phyloP scores from a whole-genome alignment of 495 filamentous ascomycete genomes.

The Penicillium egyptiacum region DNA sequence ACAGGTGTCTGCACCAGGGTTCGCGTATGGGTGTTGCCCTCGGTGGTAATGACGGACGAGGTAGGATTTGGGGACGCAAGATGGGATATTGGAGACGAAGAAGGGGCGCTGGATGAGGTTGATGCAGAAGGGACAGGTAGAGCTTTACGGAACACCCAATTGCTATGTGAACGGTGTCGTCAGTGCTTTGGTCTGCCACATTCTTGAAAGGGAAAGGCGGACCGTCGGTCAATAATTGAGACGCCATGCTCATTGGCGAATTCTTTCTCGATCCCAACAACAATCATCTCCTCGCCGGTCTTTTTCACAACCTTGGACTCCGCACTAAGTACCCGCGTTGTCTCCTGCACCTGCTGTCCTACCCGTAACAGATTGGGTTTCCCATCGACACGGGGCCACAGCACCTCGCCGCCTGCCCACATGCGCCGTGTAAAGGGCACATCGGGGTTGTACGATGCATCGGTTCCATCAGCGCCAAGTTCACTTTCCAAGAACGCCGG shows the following conservation, averaged over 20 bases:
- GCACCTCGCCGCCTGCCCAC: conserved; percentile 73
- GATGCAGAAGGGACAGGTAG: conserved; percentile 31
- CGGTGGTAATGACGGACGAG: conserved; percentile 26
- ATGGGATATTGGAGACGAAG: conserved; percentile 15
- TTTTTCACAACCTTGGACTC: conserved; percentile 51
- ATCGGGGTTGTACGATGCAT: conserved; percentile 65
- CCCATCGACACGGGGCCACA: conserved; percentile 46
- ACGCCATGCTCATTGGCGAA: conserved; percentile 52
- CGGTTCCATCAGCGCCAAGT: conserved; percentile 70
- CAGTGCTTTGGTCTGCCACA: neutral
- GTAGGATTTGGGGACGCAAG: conserved; percentile 27
- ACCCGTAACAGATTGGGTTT: conserved; percentile 46
- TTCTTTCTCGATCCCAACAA: conserved; percentile 63
- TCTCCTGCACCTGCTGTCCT: conserved; percentile 56
- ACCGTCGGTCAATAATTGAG: conserved; percentile 56
- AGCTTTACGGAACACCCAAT: conserved; percentile 60
- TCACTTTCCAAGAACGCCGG: conserved; percentile 51
- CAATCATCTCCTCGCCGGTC: conserved; percentile 63
- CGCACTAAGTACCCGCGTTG: conserved; percentile 52
- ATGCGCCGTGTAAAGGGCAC: conserved; percentile 65
- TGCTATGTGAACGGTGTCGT: conserved; percentile 32
- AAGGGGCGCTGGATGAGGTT: conserved; percentile 13
- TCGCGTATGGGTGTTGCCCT: conserved; percentile 36
- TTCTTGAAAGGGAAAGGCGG: conserved; percentile 5
- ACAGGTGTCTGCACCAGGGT: conserved; percentile 54